Conservation (phyloP, 2,329 filamentous ascomycete genomes). For the Fusarium fujikuroi region DNA sequence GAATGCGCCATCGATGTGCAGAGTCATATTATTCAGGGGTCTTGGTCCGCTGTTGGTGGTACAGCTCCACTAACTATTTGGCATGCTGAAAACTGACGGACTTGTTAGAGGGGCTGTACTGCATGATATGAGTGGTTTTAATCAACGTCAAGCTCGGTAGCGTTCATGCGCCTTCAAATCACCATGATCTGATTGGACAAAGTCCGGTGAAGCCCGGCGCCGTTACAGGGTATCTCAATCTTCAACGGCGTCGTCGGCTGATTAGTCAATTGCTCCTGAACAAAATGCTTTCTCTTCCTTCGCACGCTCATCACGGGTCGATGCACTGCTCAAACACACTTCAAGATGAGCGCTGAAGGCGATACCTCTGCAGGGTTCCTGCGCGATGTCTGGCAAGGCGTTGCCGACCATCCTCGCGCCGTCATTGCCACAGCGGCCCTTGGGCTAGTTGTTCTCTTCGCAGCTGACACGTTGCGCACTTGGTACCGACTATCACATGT, state of each 20-base stretch:
- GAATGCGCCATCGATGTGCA: background rate
- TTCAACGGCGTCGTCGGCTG: background rate
- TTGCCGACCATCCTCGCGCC: background rate
- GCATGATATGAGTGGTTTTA: background rate
- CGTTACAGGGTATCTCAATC: background rate
- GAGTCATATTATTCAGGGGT: background rate
- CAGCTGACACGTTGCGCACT: constrained; percentile 18
- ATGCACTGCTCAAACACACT: background rate
- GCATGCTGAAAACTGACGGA: accelerated
- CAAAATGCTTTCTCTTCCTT: background rate
- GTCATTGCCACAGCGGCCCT: background rate
- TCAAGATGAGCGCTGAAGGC: background rate
- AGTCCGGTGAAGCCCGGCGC: background rate
- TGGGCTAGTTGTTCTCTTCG: constrained; percentile 4
- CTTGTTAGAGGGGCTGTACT: background rate
- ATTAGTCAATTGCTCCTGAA: background rate
- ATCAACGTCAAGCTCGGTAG: background rate
- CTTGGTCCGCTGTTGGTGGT: background rate
- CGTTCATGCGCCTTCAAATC: background rate
- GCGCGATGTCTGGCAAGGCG: background rate
- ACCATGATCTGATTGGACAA: background rate
- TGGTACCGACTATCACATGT: constrained; percentile 51
- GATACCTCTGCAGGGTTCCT: background rate
- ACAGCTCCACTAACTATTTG: accelerated
- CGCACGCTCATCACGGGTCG: background rate